A percentile compares a stretch with the other conserved stretches of the same genome.
Evolutionary conservation across 2,329 filamentous ascomycete genomes (phyloP).

Genomic region (Sphaerostilbella broomeana): DNA sequence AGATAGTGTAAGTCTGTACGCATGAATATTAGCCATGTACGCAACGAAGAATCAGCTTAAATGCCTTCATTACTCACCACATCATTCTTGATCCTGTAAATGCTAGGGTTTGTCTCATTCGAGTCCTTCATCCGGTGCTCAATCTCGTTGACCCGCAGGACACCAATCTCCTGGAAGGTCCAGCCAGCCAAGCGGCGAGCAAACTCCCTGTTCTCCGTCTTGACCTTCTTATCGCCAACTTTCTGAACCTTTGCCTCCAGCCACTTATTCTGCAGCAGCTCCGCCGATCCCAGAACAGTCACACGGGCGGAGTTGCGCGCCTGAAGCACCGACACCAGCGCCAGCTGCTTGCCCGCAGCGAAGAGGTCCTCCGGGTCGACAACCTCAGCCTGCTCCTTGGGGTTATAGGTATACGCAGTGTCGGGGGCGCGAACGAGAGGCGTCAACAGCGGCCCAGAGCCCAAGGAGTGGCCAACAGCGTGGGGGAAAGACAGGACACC

Average conservation of each 20-base stretch:
- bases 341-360: slow-evolving; percentile 75
- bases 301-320: slow-evolving; percentile 90
- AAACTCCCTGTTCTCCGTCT: slow-evolving; percentile 77
- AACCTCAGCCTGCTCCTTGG: slow-evolving; percentile 69
- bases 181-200: slow-evolving; percentile 81
- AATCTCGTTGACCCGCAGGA: slow-evolving; percentile 75
- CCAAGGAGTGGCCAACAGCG: slow-evolving; percentile 74
- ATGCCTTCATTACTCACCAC: slow-evolving; percentile 77
- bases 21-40: no score
- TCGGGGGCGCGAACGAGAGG: slow-evolving; percentile 75
- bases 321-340: slow-evolving; percentile 79
- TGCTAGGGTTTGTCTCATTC: slow-evolving; percentile 67
- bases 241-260: slow-evolving; percentile 73
- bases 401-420: slow-evolving; percentile 90
- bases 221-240: slow-evolving; percentile 43
- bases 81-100: slow-evolving; percentile 95
- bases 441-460: slow-evolving; percentile 67
- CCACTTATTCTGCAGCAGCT: slow-evolving; percentile 85
- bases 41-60: no score
- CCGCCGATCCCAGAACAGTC: slow-evolving; percentile 75
- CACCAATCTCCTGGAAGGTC: slow-evolving; percentile 91
- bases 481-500: slow-evolving; percentile 72
- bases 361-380: slow-evolving; percentile 71
- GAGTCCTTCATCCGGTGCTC: slow-evolving; percentile 62
- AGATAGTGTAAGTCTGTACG: slow-evolving; percentile 72